These are phyloP conservation scores for Sonneratia caseolaris DNA, from an alignment of 345 rosid genomes.

Conservation along the genomic window DNA sequence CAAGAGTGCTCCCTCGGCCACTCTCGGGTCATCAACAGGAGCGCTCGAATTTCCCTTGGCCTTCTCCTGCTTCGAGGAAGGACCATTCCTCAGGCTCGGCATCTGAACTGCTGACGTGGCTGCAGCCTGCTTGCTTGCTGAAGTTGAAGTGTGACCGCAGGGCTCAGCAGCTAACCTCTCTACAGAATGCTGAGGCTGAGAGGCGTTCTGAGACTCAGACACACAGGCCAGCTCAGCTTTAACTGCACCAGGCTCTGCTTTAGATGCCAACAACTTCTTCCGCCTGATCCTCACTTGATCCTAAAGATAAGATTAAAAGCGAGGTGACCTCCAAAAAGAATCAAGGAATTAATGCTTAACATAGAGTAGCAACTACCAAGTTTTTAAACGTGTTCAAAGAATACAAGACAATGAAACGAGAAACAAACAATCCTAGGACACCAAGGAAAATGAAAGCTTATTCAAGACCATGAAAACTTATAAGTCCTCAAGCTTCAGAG, in stretches of 20 bases:
- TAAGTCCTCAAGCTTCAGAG: not conserved
- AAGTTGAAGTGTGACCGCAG: conserved; percentile 24
- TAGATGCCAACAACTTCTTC: conserved; percentile 44
- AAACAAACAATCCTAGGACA: not conserved
- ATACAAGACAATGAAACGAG: not conserved
- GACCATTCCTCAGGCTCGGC: conserved; percentile 29
- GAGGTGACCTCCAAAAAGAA: not conserved
- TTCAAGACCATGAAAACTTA: not conserved
- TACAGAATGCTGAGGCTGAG: conserved; percentile 28
- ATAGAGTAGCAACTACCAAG: not conserved
- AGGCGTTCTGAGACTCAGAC: conserved; percentile 4
- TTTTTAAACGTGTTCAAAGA: not conserved
- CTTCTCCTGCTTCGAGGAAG: conserved; percentile 42
- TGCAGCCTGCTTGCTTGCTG: conserved; percentile 27
- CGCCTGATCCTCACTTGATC: conserved; percentile 51
- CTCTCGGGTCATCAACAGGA: conserved; percentile 36
- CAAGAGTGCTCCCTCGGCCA: conserved; percentile 20
- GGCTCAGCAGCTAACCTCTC: conserved; percentile 30
- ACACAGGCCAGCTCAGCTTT: conserved; percentile 30
- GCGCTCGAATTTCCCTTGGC: conserved; percentile 33
- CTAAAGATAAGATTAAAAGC: conserved; percentile 16
- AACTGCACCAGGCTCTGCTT: conserved; percentile 28
- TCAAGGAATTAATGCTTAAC: not conserved
- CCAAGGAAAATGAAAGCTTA: not conserved
- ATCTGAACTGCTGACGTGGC: conserved; percentile 23